Conservation (phyloP, 1,139 yeast species). For the Sugiyamaella novakii region DNA sequence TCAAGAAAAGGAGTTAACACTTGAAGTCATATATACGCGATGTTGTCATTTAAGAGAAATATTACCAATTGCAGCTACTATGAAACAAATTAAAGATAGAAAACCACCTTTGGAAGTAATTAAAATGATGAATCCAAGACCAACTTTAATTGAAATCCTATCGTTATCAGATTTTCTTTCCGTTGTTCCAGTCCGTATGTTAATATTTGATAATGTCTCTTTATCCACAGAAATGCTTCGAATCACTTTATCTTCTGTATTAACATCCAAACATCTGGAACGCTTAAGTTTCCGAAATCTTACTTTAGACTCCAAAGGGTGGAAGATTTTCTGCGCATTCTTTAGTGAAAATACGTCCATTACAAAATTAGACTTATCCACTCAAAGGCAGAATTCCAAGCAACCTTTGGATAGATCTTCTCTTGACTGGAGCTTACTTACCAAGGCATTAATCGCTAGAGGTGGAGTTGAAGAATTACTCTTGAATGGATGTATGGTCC, state of each 20-base stretch:
- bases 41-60: constrained; percentile 94
- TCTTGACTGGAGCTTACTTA: constrained; percentile 77
- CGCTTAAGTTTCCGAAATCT: constrained; percentile 80
- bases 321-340: constrained; percentile 76
- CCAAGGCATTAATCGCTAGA: constrained; percentile 56
- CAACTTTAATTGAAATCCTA: constrained; percentile 83
- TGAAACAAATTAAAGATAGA: constrained; percentile 79
- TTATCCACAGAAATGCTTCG: constrained; percentile 80
- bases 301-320: constrained; percentile 66
- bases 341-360: constrained; percentile 59
- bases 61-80: constrained; percentile 86
- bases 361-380: constrained; percentile 63
- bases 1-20: constrained; percentile 30
- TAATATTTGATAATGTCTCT: constrained; percentile 80
- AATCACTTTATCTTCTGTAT: constrained; percentile 64
- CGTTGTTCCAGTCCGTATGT: constrained; percentile 75
- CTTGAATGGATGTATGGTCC: constrained; percentile 74
- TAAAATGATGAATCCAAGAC: constrained; percentile 83
- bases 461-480: constrained; percentile 84
- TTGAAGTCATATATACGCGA: constrained; percentile 63
- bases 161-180: constrained; percentile 88
- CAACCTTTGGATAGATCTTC: constrained; percentile 49
- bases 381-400: constrained; percentile 27
- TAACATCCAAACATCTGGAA: constrained; percentile 59
- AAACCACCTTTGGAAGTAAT: constrained; percentile 73